phyloP scores from a whole-genome alignment of 2,329 filamentous ascomycete species.

The Furcasterigmium furcatum region DNA sequence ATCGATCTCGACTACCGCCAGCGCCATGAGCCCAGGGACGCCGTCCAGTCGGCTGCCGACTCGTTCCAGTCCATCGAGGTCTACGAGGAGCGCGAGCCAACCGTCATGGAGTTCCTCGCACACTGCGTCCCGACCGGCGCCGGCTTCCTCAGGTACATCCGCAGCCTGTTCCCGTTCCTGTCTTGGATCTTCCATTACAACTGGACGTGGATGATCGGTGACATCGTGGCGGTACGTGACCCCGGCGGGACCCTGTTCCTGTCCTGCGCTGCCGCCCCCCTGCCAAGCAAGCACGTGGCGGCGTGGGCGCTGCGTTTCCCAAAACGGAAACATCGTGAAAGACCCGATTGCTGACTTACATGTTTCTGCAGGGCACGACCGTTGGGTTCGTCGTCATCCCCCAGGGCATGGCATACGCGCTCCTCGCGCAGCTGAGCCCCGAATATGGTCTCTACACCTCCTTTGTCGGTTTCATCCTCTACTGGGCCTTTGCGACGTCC shows the following conservation, averaged over 20 bases:
- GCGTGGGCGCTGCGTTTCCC: no score
- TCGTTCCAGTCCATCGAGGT: slow-evolving; percentile 14
- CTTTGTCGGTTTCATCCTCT: slow-evolving; percentile 75
- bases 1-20: slow-evolving; percentile 24
- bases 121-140: slow-evolving; percentile 30
- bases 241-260: no score
- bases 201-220: slow-evolving; percentile 13
- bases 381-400: slow-evolving; percentile 75
- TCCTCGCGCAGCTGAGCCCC: slow-evolving; percentile 63
- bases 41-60: slow-evolving; percentile 20
- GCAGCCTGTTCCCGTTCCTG: slow-evolving; percentile 43
- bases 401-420: slow-evolving; percentile 77
- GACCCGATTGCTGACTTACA: slow-evolving; percentile 7
- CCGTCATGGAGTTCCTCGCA: slow-evolving; percentile 34
- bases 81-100: slow-evolving; percentile 34
- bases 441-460: slow-evolving; percentile 79
- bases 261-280: not conserved
- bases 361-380: slow-evolving; percentile 41
- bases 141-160: slow-evolving; percentile 28
- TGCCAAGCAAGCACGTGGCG: no score
- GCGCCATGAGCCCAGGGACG: slow-evolving; percentile 18
- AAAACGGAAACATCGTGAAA: no score
- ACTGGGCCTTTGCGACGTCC: slow-evolving; percentile 82
- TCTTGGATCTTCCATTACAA: slow-evolving; percentile 42
- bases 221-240: slow-evolving; percentile 10